Conservation (phyloP, 208 protist genomes). For the Trypanosoma mega region DNA sequence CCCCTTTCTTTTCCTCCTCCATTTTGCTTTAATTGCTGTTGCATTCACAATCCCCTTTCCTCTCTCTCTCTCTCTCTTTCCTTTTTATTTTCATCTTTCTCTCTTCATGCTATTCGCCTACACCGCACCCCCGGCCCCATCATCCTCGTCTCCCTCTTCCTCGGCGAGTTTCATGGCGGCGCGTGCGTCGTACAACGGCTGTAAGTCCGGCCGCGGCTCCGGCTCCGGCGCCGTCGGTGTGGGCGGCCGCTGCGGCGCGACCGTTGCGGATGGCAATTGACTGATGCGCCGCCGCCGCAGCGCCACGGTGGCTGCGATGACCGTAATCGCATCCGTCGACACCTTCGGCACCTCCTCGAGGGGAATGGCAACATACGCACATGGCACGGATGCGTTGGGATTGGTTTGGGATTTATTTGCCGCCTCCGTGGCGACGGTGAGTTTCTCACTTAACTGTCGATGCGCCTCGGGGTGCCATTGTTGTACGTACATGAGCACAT, state of each 20-base stretch:
- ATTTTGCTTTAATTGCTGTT: not conserved
- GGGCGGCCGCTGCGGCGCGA: conserved; percentile 65
- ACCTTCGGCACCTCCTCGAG: conserved; percentile 34
- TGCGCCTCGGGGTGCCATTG: conserved; percentile 61
- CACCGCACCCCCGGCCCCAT: conserved; percentile 14
- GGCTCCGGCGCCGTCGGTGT: conserved; percentile 74
- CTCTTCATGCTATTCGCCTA: not conserved
- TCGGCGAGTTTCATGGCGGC: conserved; percentile 48
- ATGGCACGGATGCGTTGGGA: not conserved
- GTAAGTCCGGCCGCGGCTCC: conserved; percentile 73
- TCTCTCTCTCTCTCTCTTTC: not conserved
- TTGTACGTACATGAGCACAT: conserved; percentile 74
- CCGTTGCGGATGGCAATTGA: conserved; percentile 59
- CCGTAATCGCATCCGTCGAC: conserved; percentile 71
- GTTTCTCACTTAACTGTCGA: conserved; percentile 44
- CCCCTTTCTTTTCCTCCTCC: conserved; percentile 1
- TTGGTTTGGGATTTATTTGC: not conserved
- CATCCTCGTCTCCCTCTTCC: conserved; percentile 38
- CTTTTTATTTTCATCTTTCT: conserved; percentile 1
- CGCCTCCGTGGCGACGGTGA: conserved; percentile 12
- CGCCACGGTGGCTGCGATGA: conserved; percentile 40
- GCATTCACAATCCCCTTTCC: not conserved
- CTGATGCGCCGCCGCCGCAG: conserved; percentile 31
- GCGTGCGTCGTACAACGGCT: conserved; percentile 78
- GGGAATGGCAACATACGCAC: conserved; percentile 50